phyloP scores from a whole-genome alignment of 805 yeast species.

The Wickerhamomyces canadensis region DNA sequence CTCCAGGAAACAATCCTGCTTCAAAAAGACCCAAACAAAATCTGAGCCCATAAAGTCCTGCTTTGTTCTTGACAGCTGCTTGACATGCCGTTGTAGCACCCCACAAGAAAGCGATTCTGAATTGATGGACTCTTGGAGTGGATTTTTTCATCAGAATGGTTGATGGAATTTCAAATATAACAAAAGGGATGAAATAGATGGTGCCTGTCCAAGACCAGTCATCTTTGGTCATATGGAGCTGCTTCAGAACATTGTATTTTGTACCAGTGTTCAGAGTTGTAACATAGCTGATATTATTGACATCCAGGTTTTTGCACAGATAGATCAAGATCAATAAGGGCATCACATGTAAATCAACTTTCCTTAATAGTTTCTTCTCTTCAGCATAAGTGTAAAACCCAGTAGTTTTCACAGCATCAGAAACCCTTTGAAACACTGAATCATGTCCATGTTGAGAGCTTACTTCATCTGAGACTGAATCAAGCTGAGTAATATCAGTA shows the following conservation, averaged over 20 bases:
- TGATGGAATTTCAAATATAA: too few species aligned
- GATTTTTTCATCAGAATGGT: too few species aligned
- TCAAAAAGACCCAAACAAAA: constrained; percentile 17
- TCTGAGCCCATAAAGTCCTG: constrained; percentile 11
- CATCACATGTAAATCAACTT: constrained; percentile 12
- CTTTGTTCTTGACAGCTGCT: constrained; percentile 13
- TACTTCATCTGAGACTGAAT: too few species aligned
- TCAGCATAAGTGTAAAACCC: constrained; percentile 31
- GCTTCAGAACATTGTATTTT: constrained; percentile 6
- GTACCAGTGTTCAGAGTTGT: constrained; percentile 8
- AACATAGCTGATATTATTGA: constrained; percentile 15
- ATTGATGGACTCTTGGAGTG: too few species aligned
- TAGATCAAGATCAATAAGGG: constrained; percentile 14
- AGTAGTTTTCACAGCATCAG: too few species aligned
- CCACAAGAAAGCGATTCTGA: constrained; percentile 3
- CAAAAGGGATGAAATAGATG: too few species aligned
- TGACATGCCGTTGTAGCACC: constrained; percentile 14
- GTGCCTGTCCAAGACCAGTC: too few species aligned
- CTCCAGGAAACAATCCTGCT: constrained; percentile 15
- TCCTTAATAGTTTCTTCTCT: constrained; percentile 5
- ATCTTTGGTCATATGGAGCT: constrained; percentile 7
- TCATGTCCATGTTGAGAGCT: too few species aligned
- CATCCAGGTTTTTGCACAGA: constrained; percentile 13
- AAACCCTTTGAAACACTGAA: too few species aligned
- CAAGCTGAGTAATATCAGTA: too few species aligned